Conservation (phyloP, 2,329 filamentous ascomycete species). For the Botrytis paeoniae region DNA sequence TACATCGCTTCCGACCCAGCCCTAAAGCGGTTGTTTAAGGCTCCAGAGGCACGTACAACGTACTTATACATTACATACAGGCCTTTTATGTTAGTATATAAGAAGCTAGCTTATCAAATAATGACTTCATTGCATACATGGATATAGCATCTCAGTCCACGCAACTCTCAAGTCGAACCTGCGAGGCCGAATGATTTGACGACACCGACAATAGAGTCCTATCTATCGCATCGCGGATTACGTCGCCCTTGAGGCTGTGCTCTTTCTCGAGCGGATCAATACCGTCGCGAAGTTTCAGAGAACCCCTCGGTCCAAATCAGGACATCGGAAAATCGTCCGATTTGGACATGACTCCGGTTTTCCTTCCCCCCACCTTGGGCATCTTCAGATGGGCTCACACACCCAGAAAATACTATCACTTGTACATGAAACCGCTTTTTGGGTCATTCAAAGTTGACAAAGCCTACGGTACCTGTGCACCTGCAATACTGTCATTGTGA, state of each 20-base stretch:
- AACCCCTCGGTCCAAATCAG: background rate
- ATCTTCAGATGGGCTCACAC: background rate
- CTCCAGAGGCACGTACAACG: background rate
- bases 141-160: background rate
- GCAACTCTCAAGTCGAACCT: background rate
- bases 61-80: background rate
- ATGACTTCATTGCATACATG: constrained; percentile 10
- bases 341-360: background rate
- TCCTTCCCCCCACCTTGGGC: background rate
- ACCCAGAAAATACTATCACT: background rate
- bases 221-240: background rate
- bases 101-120: background rate
- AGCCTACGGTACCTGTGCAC: background rate
- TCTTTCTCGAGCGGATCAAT: background rate
- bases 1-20: background rate
- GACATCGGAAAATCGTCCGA: background rate
- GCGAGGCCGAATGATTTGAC: background rate
- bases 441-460: background rate
- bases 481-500: background rate
- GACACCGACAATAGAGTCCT: background rate
- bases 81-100: background rate
- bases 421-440: background rate
- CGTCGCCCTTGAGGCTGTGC: background rate
- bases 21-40: background rate
- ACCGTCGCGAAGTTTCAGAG: background rate